Percentiles rank a stretch among this genome's conserved stretches.
These are phyloP conservation scores for Fusarium protoensiforme DNA, from an alignment of 2,329 filamentous ascomycete genomes.

Conservation along the genomic window DNA sequence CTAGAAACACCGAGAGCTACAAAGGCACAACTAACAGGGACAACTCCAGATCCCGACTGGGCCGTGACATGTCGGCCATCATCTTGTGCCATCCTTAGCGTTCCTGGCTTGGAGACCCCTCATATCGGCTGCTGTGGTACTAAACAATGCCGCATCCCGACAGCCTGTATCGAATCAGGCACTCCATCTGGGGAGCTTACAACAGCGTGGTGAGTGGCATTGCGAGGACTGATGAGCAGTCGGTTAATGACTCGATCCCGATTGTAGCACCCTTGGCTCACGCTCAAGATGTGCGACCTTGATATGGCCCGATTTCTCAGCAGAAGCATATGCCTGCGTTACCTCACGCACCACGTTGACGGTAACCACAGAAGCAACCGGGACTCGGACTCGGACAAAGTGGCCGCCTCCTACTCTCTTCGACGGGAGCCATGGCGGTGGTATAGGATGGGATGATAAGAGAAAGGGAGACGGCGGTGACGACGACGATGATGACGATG, in stretches of 20 bases:
- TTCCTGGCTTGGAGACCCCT: not conserved
- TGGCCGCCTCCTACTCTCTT: no score
- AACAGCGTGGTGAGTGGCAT: no score
- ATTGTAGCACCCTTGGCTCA: slow-evolving; percentile 2
- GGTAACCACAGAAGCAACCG: not conserved
- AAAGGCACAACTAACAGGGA: not conserved
- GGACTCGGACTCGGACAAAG: no score
- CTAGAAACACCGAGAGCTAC: not conserved
- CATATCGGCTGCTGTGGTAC: slow-evolving; percentile 18
- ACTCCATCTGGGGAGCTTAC: not conserved
- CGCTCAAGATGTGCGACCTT: slow-evolving; percentile 27
- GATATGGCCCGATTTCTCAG: slow-evolving; percentile 7
- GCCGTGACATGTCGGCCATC: not conserved
- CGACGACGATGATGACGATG: not conserved
- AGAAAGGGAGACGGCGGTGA: no score
- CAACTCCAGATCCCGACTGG: not conserved
- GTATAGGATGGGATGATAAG: no score
- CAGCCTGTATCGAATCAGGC: slow-evolving; percentile 23
- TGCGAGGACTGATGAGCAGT: no score
- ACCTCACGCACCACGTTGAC: slow-evolving; percentile 7
- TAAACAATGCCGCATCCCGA: slow-evolving; percentile 9
- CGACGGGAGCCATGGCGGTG: no score
- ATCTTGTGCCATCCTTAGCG: slow-evolving; percentile 8
- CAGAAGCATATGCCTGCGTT: slow-evolving; percentile 14
- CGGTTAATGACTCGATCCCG: no score